A percentile compares a stretch with the other conserved stretches of the same genome.
Conservation (phyloP, 305 asterid species). For the Fraxinus velutina region DNA sequence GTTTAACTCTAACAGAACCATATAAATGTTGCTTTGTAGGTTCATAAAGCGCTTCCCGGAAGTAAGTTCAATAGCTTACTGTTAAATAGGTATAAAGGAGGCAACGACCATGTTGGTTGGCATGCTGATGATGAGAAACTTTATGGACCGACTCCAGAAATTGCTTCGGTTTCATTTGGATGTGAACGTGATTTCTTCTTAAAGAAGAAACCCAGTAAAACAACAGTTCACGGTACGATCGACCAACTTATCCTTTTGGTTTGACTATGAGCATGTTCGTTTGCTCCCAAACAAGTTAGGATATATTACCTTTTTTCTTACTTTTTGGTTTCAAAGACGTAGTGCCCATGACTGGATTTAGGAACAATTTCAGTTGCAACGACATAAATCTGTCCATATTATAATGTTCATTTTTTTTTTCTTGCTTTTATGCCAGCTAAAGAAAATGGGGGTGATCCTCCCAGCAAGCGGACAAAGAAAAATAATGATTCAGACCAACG, state of each 20-base stretch:
- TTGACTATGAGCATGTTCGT: not conserved
- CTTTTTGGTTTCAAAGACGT: not conserved
- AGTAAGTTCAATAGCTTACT: conserved; percentile 86
- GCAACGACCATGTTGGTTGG: conserved; percentile 92
- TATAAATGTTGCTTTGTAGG: conserved; percentile 43
- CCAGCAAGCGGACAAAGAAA: conserved; percentile 57
- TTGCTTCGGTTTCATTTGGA: conserved; percentile 89
- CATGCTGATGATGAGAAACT: conserved; percentile 97
- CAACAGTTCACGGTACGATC: conserved; percentile 33
- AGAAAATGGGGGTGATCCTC: conserved; percentile 46
- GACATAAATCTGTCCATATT: not conserved
- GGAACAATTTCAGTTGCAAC: not conserved
- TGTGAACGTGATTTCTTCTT: conserved; percentile 85
- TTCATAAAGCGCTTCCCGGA: conserved; percentile 73
- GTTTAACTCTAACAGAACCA: not conserved
- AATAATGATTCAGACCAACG: conserved; percentile 43
- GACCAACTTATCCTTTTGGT: not conserved
- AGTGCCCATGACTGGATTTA: not conserved
- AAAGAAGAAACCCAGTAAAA: conserved; percentile 65
- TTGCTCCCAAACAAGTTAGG: not conserved
- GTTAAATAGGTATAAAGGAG: conserved; percentile 80
- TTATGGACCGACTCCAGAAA: conserved; percentile 84
- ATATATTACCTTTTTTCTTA: not conserved
- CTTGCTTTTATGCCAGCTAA: conserved; percentile 30
- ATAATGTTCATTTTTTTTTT: not conserved